Evolutionary conservation across 2,329 filamentous ascomycete genomes (phyloP).

Genomic region (Teratosphaeria zuluensis): DNA sequence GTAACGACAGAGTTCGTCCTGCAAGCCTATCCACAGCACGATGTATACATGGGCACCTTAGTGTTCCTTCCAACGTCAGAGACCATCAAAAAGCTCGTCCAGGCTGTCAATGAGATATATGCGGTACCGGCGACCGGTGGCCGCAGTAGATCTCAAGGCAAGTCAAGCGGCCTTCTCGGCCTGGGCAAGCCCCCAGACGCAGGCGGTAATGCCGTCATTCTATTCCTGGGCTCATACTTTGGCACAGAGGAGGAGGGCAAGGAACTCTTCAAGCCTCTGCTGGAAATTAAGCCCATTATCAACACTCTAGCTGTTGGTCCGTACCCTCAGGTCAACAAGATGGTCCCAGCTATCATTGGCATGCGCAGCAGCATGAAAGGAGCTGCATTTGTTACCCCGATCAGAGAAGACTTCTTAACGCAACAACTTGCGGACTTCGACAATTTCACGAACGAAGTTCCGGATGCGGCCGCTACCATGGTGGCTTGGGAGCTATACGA

Average conservation of each 20-base stretch:
- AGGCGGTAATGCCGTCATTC: conserved; percentile 14
- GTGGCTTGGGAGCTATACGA: conserved; percentile 20
- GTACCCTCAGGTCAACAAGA: conserved; percentile 12
- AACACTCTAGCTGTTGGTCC: conserved; percentile 12
- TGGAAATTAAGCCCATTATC: conserved; percentile 14
- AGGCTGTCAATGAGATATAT: conserved; percentile 15
- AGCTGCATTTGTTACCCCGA: conserved; percentile 14
- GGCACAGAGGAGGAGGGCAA: conserved; percentile 13
- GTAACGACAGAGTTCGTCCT: conserved; percentile 37
- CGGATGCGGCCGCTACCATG: conserved; percentile 12
- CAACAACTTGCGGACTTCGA: conserved; percentile 13
- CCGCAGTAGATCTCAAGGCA: conserved; percentile 11
- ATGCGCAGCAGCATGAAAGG: conserved; percentile 20
- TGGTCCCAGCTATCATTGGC: conserved; percentile 12
- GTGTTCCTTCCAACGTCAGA: conserved; percentile 23
- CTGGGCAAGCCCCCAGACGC: conserved; percentile 16
- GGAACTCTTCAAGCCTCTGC: conserved; percentile 13
- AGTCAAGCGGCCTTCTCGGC: conserved; percentile 9
- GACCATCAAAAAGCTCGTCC: conserved; percentile 11
- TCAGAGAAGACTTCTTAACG: conserved; percentile 14
- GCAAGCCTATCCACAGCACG: conserved; percentile 22
- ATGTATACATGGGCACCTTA: conserved; percentile 29
- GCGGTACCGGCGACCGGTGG: conserved; percentile 7
- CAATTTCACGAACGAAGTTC: conserved; percentile 8
- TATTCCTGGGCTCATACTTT: conserved; percentile 10